phyloP scores from a whole-genome alignment of 371 early-diverging fungal genomes.

The Fennellomyces sp. region DNA sequence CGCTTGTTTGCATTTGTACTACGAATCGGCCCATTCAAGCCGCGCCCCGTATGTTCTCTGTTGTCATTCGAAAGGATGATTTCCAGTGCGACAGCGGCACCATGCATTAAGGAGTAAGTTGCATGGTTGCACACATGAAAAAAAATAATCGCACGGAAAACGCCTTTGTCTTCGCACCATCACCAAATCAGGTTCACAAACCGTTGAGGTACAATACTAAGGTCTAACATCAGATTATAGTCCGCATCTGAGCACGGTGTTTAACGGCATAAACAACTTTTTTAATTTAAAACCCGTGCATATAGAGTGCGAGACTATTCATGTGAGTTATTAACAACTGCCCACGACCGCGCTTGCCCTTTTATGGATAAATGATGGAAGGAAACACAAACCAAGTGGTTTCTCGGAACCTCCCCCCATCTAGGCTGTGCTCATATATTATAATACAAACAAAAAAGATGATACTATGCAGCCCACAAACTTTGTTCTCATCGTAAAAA shows the following conservation, averaged over 20 bases:
- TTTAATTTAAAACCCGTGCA: conserved; percentile 4
- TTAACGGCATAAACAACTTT: background rate
- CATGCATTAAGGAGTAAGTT: conserved; percentile 1
- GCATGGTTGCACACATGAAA: background rate
- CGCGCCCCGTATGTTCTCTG: background rate
- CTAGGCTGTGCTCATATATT: background rate
- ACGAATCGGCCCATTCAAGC: too few relatives aligned
- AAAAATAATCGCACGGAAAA: too few relatives aligned
- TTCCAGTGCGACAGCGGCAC: too few relatives aligned
- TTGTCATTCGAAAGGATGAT: too few relatives aligned
- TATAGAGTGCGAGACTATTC: background rate
- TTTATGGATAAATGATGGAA: conserved; percentile 11
- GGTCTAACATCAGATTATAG: background rate
- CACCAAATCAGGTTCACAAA: too few relatives aligned
- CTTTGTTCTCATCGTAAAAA: background rate
- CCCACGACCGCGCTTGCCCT: conserved; percentile 5
- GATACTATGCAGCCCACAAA: background rate
- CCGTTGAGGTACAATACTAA: too few relatives aligned
- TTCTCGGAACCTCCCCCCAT: background rate
- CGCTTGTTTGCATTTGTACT: background rate
- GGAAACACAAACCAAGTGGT: background rate
- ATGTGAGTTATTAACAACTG: background rate
- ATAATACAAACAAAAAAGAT: background rate
- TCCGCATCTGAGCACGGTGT: background rate
- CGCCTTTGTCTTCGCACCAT: too few relatives aligned